These are phyloP conservation scores for Paxillus involutus DNA, from an alignment of 768 basidiomycete species.

Conservation along the genomic window DNA sequence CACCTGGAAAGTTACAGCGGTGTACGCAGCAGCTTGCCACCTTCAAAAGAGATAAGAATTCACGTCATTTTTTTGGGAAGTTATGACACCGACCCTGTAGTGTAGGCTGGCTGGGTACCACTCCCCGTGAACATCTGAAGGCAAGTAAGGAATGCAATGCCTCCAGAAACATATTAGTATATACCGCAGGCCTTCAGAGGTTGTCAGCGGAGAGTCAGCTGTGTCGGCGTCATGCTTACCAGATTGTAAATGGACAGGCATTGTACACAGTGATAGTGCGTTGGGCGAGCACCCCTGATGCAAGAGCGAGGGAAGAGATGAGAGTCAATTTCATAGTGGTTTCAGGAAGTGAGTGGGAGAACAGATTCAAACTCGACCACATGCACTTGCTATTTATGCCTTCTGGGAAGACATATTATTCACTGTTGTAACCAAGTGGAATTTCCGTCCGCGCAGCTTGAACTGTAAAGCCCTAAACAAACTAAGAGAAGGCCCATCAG, in stretches of 20 bases:
- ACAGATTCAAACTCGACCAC: not conserved
- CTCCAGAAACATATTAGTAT: not conserved
- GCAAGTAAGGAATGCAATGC: not conserved
- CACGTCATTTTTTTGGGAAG: not conserved
- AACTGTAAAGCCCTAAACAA: not conserved
- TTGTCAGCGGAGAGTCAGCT: not conserved
- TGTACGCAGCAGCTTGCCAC: constrained; percentile 32
- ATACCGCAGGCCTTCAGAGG: constrained; percentile 45
- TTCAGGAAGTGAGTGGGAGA: not conserved
- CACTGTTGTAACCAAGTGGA: not conserved
- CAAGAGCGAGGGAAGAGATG: constrained; percentile 28
- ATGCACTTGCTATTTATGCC: constrained; percentile 16
- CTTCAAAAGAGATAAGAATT: constrained; percentile 16
- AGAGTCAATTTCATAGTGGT: constrained; percentile 23
- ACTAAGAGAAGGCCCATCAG: not conserved
- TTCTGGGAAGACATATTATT: not conserved
- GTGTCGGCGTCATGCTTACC: constrained; percentile 37
- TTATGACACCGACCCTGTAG: constrained; percentile 42
- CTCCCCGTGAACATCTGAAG: constrained; percentile 59
- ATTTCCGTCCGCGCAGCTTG: not conserved
- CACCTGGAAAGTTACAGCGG: constrained; percentile 28
- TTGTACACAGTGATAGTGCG: constrained; percentile 64
- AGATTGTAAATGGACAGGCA: constrained; percentile 66
- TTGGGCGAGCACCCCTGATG: constrained; percentile 37
- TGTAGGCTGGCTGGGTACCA: constrained; percentile 43